A percentile compares a stretch with the other conserved stretches of the same genome.
Evolutionary conservation across 2,329 filamentous ascomycete species (phyloP).

Genomic region (Harringtonia aguacate): DNA sequence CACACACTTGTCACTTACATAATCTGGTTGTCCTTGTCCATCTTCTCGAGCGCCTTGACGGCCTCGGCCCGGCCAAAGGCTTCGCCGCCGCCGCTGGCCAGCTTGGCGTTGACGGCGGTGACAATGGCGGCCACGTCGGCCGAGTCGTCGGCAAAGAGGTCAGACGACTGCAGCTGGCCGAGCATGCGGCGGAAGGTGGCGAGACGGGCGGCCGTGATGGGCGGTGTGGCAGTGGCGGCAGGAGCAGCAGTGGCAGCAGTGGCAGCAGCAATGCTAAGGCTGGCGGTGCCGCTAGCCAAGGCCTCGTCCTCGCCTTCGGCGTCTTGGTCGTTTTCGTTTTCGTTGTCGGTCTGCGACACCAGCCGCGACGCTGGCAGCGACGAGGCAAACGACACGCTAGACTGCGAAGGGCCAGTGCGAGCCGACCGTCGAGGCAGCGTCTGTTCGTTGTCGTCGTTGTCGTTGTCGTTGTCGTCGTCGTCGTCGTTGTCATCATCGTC

Average conservation of each 20-base stretch:
- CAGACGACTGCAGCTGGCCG: slow-evolving; percentile 64
- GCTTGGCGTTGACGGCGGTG: slow-evolving; percentile 63
- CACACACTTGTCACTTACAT: too few species aligned
- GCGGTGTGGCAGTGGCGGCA: slow-evolving; percentile 16
- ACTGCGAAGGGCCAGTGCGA: slow-evolving; percentile 30
- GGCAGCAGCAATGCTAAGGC: slow-evolving; percentile 30
- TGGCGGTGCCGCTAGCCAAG: slow-evolving; percentile 30
- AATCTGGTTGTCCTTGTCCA: slow-evolving; percentile 79
- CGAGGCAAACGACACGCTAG: slow-evolving; percentile 64
- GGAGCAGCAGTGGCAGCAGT: background rate
- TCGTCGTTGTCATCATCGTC: slow-evolving; percentile 51
- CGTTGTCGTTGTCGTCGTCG: slow-evolving; percentile 32
- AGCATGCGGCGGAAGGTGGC: slow-evolving; percentile 68
- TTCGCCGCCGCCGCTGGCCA: slow-evolving; percentile 42
- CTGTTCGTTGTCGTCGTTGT: slow-evolving; percentile 29
- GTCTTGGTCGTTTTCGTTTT: slow-evolving; percentile 17
- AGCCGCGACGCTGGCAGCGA: slow-evolving; percentile 69
- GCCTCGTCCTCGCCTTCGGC: slow-evolving; percentile 35
- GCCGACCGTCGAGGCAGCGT: slow-evolving; percentile 24
- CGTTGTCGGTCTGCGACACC: slow-evolving; percentile 16
- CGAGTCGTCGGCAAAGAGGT: slow-evolving; percentile 79
- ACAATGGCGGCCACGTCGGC: slow-evolving; percentile 67
- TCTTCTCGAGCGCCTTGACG: slow-evolving; percentile 61
- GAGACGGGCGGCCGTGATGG: slow-evolving; percentile 54
- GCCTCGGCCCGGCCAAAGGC: slow-evolving; percentile 65